Evolutionary conservation across 1,284 basidiomycete genomes (phyloP).

Genomic region (Pseudozyma flocculosa): DNA sequence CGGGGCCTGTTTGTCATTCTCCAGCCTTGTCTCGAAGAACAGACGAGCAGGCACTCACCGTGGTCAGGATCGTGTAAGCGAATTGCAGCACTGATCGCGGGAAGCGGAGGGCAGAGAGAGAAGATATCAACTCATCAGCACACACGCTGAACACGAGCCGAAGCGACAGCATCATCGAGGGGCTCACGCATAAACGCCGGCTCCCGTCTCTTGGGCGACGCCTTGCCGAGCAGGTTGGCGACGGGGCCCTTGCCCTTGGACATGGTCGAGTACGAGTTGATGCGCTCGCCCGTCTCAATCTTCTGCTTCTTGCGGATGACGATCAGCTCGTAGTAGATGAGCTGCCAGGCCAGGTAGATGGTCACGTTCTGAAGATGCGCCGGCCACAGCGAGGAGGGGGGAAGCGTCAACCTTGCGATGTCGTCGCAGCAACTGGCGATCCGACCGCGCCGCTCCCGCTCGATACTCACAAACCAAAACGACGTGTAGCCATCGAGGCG

Average conservation of each 20-base stretch:
- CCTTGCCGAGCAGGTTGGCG: slow-evolving; percentile 42
- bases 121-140: background rate
- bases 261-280: slow-evolving; percentile 47
- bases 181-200: slow-evolving; percentile 31
- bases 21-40: no score
- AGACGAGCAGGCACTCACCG: slow-evolving; percentile 52
- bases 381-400: no score
- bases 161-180: no score
- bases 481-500: slow-evolving; percentile 68
- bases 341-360: slow-evolving; percentile 81
- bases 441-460: no score
- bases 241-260: slow-evolving; percentile 43
- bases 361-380: slow-evolving; percentile 63
- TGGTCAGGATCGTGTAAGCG: slow-evolving; percentile 84
- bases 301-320: slow-evolving; percentile 22
- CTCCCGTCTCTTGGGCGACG: slow-evolving; percentile 29
- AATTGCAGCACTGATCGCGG: slow-evolving; percentile 21
- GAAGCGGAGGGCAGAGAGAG: no score
- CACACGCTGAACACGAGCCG: no score
- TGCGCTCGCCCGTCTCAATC: slow-evolving; percentile 44
- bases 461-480: slow-evolving; percentile 60
- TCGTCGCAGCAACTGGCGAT: no score
- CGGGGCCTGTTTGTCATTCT: no score
- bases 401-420: no score
- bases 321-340: slow-evolving; percentile 64